Evolutionary conservation across 2,329 filamentous ascomycete genomes (phyloP), one percentile per base, ranked within the genome.

Genomic region (Aspergillus sp.): DNA sequence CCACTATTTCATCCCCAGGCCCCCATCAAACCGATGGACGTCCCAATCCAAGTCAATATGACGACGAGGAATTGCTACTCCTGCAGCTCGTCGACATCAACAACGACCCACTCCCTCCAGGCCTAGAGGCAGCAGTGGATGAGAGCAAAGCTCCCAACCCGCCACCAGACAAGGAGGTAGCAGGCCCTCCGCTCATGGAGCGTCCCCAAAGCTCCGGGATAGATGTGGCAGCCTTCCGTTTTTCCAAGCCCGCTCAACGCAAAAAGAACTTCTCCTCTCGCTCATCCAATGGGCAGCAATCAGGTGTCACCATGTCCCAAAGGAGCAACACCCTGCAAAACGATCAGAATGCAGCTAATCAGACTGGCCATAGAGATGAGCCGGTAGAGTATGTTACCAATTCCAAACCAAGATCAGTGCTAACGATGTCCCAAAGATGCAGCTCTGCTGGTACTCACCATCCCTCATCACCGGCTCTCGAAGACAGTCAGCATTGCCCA

Each of bases 201-300:
- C 53, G 57, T 2, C 57, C 56, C 8, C 33, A 43, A 13, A 57
- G 45, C 26, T 52, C 51, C 5, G 48, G 43, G 1, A 36, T 55
- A 15, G 50, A 60, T 26, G 28, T 43, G 12, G 24, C 43, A 6
- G 41, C 40, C 1, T 60, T 63, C 34, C 53, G 48, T 4, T 63
- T 61, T 36, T 40, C 51, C 11, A 58, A 50, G 31, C 58, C 55
- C 15, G 41, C 33, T 13, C 43, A 40, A 17, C 39, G 44, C 26
- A 43, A 34, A 14, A 51, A 44, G 19, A 33, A 31, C 1, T 54
- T 54, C 24, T 47, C 48, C 1, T 40, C 53, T 10, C 43, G 43
- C 26, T 26, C 33, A 6, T 16, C 41, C 5, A n/a, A 32, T 15
- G 49, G 37, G 13, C 35, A 37, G 10, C 7, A 29, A 10, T 15